These are phyloP conservation scores for Aureobasidium sp. DNA, from an alignment of 2,329 filamentous ascomycete genomes.

Conservation along the genomic window DNA sequence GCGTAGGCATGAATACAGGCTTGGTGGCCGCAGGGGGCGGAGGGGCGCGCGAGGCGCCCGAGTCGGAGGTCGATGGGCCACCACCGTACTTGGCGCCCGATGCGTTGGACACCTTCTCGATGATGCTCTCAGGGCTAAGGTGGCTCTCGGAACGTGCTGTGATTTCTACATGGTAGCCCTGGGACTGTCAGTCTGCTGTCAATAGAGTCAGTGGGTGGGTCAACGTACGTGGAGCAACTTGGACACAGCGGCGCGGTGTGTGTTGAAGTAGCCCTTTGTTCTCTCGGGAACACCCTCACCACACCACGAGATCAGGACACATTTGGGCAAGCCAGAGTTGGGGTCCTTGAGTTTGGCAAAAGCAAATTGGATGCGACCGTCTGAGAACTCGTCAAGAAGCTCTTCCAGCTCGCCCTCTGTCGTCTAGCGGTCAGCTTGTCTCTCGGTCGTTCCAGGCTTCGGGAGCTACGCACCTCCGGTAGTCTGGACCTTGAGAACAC, in stretches of 20 bases:
- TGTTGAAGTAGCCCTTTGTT: constrained; percentile 97
- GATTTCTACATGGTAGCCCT: constrained; percentile 95
- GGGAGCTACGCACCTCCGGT: constrained; percentile 61
- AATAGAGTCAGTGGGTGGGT: constrained; percentile 15
- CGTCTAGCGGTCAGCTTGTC: constrained; percentile 1
- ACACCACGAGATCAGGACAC: constrained; percentile 91
- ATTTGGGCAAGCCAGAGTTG: constrained; percentile 83
- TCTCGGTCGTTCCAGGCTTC: not conserved
- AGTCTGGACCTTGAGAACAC: constrained; percentile 86
- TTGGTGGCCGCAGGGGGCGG: constrained; percentile 73
- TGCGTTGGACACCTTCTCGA: constrained; percentile 89
- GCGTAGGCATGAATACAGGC: constrained; percentile 81
- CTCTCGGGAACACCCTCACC: constrained; percentile 96
- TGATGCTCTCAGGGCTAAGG: constrained; percentile 76
- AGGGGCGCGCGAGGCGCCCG: constrained; percentile 43
- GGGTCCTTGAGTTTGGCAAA: constrained; percentile 95
- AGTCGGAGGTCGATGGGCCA: constrained; percentile 45
- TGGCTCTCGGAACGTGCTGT: constrained; percentile 88
- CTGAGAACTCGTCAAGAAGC: constrained; percentile 90
- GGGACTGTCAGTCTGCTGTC: constrained; percentile 16
- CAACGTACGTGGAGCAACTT: constrained; percentile 72
- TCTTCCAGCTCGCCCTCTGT: constrained; percentile 85
- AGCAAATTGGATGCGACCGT: constrained; percentile 93
- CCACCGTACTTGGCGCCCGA: constrained; percentile 91
- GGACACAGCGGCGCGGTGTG: constrained; percentile 79